Evolutionary conservation across 2,329 filamentous ascomycete genomes (phyloP).

Genomic region (Cordyceps fumosorosea): DNA sequence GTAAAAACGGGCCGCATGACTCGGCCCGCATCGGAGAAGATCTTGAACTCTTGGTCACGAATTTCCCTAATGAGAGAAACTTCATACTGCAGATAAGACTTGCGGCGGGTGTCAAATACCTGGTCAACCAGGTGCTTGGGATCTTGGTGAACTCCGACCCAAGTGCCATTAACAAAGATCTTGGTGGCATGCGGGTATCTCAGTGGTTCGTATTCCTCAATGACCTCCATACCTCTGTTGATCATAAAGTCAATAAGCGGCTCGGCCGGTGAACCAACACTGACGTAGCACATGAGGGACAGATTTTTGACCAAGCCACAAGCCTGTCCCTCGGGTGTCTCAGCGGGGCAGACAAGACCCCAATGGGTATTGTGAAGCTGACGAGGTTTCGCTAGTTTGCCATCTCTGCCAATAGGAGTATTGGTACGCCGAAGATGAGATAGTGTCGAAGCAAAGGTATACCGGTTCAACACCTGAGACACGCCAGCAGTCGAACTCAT

Average conservation of each 20-base stretch:
- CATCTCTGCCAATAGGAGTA: slow-evolving; percentile 94
- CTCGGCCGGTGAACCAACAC: slow-evolving; percentile 83
- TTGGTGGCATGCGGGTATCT: slow-evolving; percentile 90
- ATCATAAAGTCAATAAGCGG: slow-evolving; percentile 95
- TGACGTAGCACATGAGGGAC: slow-evolving; percentile 97
- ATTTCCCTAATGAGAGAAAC: slow-evolving; percentile 95
- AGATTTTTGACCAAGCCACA: slow-evolving; percentile 98
- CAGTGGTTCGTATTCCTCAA: slow-evolving; percentile 88
- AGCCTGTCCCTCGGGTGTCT: slow-evolving; percentile 96
- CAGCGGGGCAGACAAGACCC: slow-evolving; percentile 93
- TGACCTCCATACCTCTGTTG: slow-evolving; percentile 87
- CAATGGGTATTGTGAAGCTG: slow-evolving; percentile 98
- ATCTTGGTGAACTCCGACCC: slow-evolving; percentile 92
- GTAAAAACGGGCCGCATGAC: slow-evolving; percentile 93
- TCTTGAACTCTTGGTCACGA: slow-evolving; percentile 94
- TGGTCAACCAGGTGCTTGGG: slow-evolving; percentile 77
- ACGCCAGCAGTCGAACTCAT: slow-evolving; percentile 92
- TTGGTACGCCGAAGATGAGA: slow-evolving; percentile 97
- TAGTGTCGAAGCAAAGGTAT: slow-evolving; percentile 92
- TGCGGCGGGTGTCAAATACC: slow-evolving; percentile 70
- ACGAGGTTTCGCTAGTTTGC: slow-evolving; percentile 94
- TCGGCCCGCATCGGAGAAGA: slow-evolving; percentile 93
- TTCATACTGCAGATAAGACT: slow-evolving; percentile 80
- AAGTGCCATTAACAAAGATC: slow-evolving; percentile 95
- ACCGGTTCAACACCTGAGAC: slow-evolving; percentile 94